Evolutionary conservation across 352 stramenopile genomes (phyloP), one percentile per base, ranked within the genome.

Genomic region (Phytophthora meadii): DNA sequence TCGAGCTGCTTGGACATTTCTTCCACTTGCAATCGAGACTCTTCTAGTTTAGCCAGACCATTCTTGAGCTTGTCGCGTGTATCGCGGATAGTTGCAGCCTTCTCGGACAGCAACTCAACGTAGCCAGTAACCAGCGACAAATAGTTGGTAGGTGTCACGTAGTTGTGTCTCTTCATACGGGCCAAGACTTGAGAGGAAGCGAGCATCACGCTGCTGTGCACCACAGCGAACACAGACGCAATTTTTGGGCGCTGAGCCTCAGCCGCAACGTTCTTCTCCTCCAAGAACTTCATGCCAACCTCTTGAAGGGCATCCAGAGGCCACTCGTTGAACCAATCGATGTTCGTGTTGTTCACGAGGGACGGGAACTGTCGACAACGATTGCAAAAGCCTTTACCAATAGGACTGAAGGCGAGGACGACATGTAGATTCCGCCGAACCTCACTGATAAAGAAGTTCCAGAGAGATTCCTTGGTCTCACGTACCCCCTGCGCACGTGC

Each of bases 291-390:
- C 70, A 93, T 96, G 5, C 82, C 94, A 6, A 98, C 94, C 55
- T 97, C 93, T 55, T 97, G 85, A 1, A 98, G 79, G 4, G 94
- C 94, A 40, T 98, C 94, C 0, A 92, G 59, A 1, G 94, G 94
- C 94, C 94, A 98, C 34, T 91, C 88, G 37, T 97, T 95, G 75
- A 97, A 97, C 90, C 90, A 97, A 58, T 98, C 92, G 55, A 98
- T 98, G 7, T 91, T 98, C 0, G 89, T 98, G 68, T 92, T 97
- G 62, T 97, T 98, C 2, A 98, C 91, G 14, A 98, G 76, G n/a
- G 88, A 95, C 32, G 94, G 94, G 66, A 97, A 98, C 62, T 97
- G 87, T 22, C 92, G 88, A 15, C 94, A 81, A 11, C 88, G 80
- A 47, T 93, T 88, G 40, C 85, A 82, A 61, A 95, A 94, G 11